Base-by-base conservation (phyloP, 192 early-diverging fungal genomes). In the Chytriomyces sp. region DNA sequence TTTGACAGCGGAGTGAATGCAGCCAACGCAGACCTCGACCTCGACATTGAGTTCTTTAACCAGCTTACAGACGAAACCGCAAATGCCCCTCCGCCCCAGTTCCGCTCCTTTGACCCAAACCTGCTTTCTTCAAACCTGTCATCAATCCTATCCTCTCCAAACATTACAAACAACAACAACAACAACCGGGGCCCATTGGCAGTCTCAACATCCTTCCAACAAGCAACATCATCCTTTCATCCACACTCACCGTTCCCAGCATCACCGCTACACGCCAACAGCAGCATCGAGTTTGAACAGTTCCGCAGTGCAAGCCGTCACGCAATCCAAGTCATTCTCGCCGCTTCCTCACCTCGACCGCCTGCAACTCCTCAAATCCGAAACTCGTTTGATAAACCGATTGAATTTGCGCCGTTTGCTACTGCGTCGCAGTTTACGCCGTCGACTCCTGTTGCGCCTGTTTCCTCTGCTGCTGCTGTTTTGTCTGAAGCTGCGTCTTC, bases 1-100 rank as follows among this genome's bases (percentile, higher is more conserved):
- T 57, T 61, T 68, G 72, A 47, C 26, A 20, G 67, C 72, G 62
- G 62, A 13, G 13, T 64, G 18, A 26, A 64, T n/a, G 24, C 62
- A 11, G 62, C 62, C 18, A 20, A 10, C 18, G 18, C 11, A 2
- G 62, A 35, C 13, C 24, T 64, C 13, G 62, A 64, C 62, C n/a
- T 64, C n/a, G 62, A 64, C 35, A 16, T 59, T 16, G 57, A 64
- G 62, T 64, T 64, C 62, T 64, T 64, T 7, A 16, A 64, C 13
- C 11, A 64, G 23, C 20, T 64, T 7, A 28, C 23, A 11, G 62
- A 35, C 13, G 62, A 64, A 7, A 35, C 20, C 5, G 23, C 57
- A 0, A 59, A 59, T 59, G 16, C 57, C 18, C 16, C 16, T 59
- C 18, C 57, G 57, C 57, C 57, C 11, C n/a, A 10, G 57, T 6